Evolutionary conservation across 371 early-diverging fungal genomes (phyloP), one percentile per base, ranked within the genome.

Genomic region (Mucor ambiguus): DNA sequence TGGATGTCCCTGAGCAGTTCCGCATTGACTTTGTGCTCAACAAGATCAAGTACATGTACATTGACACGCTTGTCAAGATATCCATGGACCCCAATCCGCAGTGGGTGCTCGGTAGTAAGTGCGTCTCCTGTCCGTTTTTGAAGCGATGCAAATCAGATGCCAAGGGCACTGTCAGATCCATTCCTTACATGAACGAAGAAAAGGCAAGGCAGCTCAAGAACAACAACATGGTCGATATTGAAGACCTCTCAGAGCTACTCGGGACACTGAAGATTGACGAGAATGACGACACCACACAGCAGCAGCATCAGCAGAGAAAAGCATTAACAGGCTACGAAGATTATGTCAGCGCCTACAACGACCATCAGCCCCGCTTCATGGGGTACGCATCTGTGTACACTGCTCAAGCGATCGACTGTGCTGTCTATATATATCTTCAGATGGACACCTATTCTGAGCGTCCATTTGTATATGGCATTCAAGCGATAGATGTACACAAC

Each of bases 71-170:
- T 2, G 72, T 78, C 0, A 48, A 49, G 1, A 80, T 81, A 12
- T 58, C 82, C n/a, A 48, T 43, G 14, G 68, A 69, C 16, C 67
- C 52, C 12, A 46, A 81, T 1, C 72, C 77, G 1, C 59, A 66
- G 1, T 86, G 86, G 86, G 64, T 78, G 10, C 73, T 77, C 48
- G 78, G 77, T 20, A 68, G 63, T 43, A 77, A 80, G 29, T 84
- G 86, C 49, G 62, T n/a, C 3, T 71, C 71, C 12, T 86, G 86
- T 41, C 67, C 71, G n/a, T 84, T 73, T 54, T 66, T 73, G 2
- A 58, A 71, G 7, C 60, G 54, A 1, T 86, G 86, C 58, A 73
- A 76, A 46, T 26, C 43, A 3, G 83, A 86, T 32, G 76, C 82
- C 28, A 4, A 18, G 18, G 71, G 78, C 48, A 68, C 81, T 57